Percentiles rank a stretch among this genome's conserved stretches.
Evolutionary conservation across 2,329 filamentous ascomycete species (phyloP).

Genomic region (Colletotrichum plurivorum): DNA sequence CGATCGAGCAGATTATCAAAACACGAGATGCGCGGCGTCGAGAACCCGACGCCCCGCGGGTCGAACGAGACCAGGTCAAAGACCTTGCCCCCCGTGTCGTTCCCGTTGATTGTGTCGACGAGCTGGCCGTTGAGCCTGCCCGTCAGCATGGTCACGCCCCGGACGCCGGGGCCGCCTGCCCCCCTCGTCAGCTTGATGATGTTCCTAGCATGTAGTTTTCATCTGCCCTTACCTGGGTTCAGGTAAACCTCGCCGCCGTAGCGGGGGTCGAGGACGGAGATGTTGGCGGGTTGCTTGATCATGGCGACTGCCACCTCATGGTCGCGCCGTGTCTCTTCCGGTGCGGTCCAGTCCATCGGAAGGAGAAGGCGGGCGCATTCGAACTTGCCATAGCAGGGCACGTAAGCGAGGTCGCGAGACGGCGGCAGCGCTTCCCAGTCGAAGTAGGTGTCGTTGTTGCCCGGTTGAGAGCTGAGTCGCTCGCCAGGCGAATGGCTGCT

Average conservation of each 20-base stretch:
- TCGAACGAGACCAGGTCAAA: slow-evolving; percentile 64
- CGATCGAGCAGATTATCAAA: slow-evolving; percentile 11
- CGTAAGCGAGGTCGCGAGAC: slow-evolving; percentile 52
- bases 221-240: slow-evolving; percentile 55
- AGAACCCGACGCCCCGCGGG: slow-evolving; percentile 57
- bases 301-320: slow-evolving; percentile 56
- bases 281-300: slow-evolving; percentile 55
- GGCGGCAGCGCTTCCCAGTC: slow-evolving; percentile 54
- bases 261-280: slow-evolving; percentile 51
- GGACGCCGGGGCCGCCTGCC: slow-evolving; percentile 11
- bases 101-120: background rate
- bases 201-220: background rate
- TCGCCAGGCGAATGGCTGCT: background rate
- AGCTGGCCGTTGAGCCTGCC: background rate
- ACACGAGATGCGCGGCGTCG: slow-evolving; percentile 19
- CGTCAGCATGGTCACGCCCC: slow-evolving; percentile 1
- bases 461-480: background rate
- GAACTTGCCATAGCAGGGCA: slow-evolving; percentile 54
- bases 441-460: slow-evolving; percentile 43
- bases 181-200: background rate
- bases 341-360: slow-evolving; percentile 56
- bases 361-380: slow-evolving; percentile 59
- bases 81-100: slow-evolving; percentile 50
- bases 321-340: slow-evolving; percentile 41
- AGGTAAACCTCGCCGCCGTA: slow-evolving; percentile 59